Conservation (phyloP, 306 rosid species). For the Geum urbanum region DNA sequence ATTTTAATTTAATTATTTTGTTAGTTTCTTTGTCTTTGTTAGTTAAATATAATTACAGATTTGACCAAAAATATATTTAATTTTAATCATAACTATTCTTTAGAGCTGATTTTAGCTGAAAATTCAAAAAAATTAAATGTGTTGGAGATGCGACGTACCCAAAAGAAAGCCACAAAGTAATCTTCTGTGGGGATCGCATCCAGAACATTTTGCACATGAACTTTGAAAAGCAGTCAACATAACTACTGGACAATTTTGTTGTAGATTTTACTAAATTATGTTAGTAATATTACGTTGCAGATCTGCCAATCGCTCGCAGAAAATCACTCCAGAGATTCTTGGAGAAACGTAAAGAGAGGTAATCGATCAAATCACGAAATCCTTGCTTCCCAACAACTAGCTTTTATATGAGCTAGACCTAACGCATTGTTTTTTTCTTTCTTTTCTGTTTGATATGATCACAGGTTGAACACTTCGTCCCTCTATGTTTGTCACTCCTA, state of each 20-base stretch:
- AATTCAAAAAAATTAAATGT: background rate
- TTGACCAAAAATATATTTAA: too few relatives aligned
- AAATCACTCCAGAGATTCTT: conserved; percentile 48
- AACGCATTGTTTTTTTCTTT: background rate
- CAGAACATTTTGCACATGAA: too few relatives aligned
- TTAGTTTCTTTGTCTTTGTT: too few relatives aligned
- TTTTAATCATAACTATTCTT: too few relatives aligned
- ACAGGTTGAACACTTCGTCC: conserved; percentile 28
- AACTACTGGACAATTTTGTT: background rate
- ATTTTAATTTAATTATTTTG: too few relatives aligned
- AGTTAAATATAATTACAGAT: too few relatives aligned
- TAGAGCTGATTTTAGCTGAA: too few relatives aligned
- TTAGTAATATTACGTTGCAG: conserved; percentile 20
- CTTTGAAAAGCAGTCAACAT: too few relatives aligned
- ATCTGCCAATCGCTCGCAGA: conserved; percentile 40
- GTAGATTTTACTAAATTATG: background rate
- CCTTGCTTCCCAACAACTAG: background rate
- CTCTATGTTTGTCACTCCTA: conserved; percentile 15
- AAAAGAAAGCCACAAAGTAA: too few relatives aligned
- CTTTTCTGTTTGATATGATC: too few relatives aligned
- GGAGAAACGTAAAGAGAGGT: conserved; percentile 60
- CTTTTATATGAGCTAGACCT: background rate
- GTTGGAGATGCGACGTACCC: too few relatives aligned
- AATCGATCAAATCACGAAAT: background rate
- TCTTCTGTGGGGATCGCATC: too few relatives aligned